Evolutionary conservation across 148 eudicot species (phyloP).

Genomic region (Selenicereus undatus): DNA sequence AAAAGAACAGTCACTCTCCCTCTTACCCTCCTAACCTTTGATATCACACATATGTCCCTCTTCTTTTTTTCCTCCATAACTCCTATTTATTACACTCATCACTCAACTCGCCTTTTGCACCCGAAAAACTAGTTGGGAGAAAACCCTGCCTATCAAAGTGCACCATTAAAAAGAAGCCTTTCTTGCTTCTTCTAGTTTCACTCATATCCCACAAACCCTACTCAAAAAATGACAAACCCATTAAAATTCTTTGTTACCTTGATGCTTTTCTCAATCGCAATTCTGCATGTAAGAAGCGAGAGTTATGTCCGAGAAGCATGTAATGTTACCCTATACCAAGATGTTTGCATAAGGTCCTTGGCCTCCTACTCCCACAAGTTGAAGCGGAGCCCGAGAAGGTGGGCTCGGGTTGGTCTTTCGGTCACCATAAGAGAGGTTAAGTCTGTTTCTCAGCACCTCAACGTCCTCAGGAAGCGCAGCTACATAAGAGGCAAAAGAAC

Average conservation of each 20-base stretch:
- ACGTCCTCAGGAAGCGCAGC: constrained; percentile 12
- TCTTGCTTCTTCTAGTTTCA: not conserved
- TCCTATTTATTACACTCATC: constrained; percentile 9
- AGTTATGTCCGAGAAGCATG: constrained; percentile 58
- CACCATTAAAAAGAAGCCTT: not conserved
- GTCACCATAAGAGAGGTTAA: constrained; percentile 57
- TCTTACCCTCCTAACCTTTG: not conserved
- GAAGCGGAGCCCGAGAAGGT: constrained; percentile 40
- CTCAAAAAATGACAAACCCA: not conserved
- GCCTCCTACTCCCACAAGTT: constrained; percentile 49
- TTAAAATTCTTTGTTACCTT: not conserved
- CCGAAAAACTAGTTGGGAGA: not conserved
- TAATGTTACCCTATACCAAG: constrained; percentile 50
- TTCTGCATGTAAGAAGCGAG: constrained; percentile 7
- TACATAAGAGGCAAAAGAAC: constrained; percentile 34
- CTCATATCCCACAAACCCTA: not conserved
- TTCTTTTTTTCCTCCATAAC: not conserved
- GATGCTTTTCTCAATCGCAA: not conserved
- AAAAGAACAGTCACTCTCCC: not conserved
- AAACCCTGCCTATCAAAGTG: not conserved
- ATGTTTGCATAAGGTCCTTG: constrained; percentile 48
- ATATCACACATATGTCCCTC: not conserved
- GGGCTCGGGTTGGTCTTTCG: constrained; percentile 76
- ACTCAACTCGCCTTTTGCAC: not conserved
- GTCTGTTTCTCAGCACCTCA: constrained; percentile 27